A percentile compares a stretch with the other conserved stretches of the same genome.
Evolutionary conservation across 345 rosid species (phyloP).

Genomic region (Arabidopsis suecica): DNA sequence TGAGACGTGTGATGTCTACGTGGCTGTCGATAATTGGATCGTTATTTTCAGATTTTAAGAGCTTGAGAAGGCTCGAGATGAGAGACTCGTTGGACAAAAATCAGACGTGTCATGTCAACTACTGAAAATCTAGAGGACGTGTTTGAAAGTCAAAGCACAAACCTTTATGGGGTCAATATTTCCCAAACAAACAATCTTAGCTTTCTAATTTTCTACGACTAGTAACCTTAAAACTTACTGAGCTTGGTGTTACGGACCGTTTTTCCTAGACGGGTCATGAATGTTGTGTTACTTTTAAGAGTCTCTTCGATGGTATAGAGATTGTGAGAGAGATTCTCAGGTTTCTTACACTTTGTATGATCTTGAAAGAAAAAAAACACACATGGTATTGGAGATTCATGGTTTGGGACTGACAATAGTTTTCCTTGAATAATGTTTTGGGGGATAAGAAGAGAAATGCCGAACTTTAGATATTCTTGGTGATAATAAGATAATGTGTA

Average conservation of each 20-base stretch:
- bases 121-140: neutral
- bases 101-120: slow-evolving; percentile 31
- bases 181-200: neutral
- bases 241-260: neutral
- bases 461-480: no score
- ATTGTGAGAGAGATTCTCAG: no score
- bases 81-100: neutral
- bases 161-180: neutral
- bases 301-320: no score
- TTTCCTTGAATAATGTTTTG: no score
- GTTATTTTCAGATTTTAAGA: neutral
- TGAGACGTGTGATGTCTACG: slow-evolving; percentile 28
- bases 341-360: no score
- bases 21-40: neutral
- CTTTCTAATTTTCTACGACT: neutral
- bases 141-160: slow-evolving; percentile 22
- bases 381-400: no score
- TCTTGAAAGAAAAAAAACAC: no score
- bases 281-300: no score
- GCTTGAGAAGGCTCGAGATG: slow-evolving; percentile 11
- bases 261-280: no score
- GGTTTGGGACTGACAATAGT: no score
- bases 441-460: no score
- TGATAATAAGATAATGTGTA: no score
- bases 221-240: neutral